phyloP scores from a whole-genome alignment of 441 rosid species.

The Viola pubescens region DNA sequence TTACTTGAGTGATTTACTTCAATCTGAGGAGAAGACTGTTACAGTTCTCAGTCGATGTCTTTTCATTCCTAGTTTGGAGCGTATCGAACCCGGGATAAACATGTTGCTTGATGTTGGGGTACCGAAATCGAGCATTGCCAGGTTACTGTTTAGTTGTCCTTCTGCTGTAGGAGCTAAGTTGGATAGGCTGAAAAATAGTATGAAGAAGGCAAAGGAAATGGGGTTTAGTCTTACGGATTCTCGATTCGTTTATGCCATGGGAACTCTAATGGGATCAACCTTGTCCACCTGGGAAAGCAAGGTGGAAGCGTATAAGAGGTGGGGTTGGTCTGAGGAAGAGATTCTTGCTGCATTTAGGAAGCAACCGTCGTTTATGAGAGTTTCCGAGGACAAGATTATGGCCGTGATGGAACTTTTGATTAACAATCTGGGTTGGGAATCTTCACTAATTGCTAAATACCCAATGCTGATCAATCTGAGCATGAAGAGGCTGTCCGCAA shows the following conservation, averaged over 20 bases:
- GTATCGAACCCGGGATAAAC: slow-evolving; percentile 5
- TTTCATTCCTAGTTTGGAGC: background rate
- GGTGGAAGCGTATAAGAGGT: slow-evolving; percentile 14
- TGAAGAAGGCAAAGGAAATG: slow-evolving; percentile 16
- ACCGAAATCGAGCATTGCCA: slow-evolving; percentile 8
- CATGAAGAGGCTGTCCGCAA: slow-evolving; percentile 17
- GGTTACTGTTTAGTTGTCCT: background rate
- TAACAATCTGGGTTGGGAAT: slow-evolving; percentile 12
- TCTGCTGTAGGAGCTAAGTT: background rate
- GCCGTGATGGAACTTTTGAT: slow-evolving; percentile 18
- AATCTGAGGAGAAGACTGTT: slow-evolving; percentile 13
- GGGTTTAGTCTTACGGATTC: slow-evolving; percentile 16
- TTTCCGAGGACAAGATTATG: slow-evolving; percentile 15
- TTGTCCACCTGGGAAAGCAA: slow-evolving; percentile 22
- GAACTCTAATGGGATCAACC: background rate
- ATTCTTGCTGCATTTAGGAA: slow-evolving; percentile 13
- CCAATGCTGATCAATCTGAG: slow-evolving; percentile 7
- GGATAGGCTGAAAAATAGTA: background rate
- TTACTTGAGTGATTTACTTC: slow-evolving; percentile 11
- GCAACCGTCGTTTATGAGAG: slow-evolving; percentile 12
- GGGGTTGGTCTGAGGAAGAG: slow-evolving; percentile 27
- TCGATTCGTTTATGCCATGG: slow-evolving; percentile 15
- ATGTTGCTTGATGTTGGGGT: slow-evolving; percentile 17
- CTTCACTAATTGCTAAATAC: background rate
- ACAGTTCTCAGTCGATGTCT: slow-evolving; percentile 1